Conservation (phyloP, 2,329 filamentous ascomycete species). For the Botrytis elliptica region DNA sequence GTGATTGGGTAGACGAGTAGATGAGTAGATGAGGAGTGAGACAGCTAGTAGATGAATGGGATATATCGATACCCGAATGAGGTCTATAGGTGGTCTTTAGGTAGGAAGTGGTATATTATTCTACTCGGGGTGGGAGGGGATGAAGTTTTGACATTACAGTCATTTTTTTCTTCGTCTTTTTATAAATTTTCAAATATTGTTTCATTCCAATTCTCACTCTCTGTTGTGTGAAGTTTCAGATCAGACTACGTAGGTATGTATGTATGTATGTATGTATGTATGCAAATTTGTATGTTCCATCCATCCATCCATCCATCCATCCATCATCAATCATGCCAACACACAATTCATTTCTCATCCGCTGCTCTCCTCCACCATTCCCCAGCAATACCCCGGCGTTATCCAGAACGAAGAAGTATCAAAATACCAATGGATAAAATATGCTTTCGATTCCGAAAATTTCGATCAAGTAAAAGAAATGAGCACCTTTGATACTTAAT, state of each 20-base stretch:
- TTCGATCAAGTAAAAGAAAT: not conserved
- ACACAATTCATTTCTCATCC: constrained; percentile 1
- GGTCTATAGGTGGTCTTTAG: too few species aligned
- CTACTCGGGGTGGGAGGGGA: too few species aligned
- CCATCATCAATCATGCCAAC: not conserved
- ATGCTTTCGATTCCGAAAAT: not conserved
- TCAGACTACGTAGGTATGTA: not conserved
- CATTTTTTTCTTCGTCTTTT: too few species aligned
- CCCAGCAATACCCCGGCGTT: not conserved
- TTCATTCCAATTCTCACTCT: not conserved
- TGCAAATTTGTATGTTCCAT: not conserved
- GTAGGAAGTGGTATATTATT: too few species aligned
- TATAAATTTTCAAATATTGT: not conserved
- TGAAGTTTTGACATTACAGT: too few species aligned
- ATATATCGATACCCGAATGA: too few species aligned
- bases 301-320: not conserved
- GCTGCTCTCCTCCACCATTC: not conserved
- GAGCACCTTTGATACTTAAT: not conserved
- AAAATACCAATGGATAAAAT: not conserved
- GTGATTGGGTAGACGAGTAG: too few species aligned
- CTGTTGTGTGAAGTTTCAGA: not conserved
- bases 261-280: not conserved
- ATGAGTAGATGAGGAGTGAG: too few species aligned
- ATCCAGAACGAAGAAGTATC: not conserved
- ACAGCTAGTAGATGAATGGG: too few species aligned